A percentile compares a stretch with the other conserved stretches of the same genome.
Evolutionary conservation across 768 basidiomycete species (phyloP).

Genomic region (Phlegmacium glaucopus): DNA sequence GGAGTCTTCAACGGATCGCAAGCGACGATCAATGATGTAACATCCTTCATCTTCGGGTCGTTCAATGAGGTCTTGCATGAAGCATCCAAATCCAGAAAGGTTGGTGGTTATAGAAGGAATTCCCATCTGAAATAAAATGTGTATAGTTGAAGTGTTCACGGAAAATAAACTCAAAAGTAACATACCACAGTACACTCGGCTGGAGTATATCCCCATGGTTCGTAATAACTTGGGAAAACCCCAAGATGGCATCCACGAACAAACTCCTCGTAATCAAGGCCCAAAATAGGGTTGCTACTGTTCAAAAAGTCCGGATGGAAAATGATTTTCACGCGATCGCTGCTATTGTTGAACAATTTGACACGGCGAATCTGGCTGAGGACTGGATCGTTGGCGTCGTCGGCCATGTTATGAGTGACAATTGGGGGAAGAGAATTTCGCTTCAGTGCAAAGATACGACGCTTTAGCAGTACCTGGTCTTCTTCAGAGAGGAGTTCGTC

Average conservation of each 20-base stretch:
- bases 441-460: conserved; percentile 94
- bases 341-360: conserved; percentile 83
- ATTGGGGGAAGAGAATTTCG: conserved; percentile 93
- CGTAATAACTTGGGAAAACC: conserved; percentile 97
- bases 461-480: conserved; percentile 92
- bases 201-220: conserved; percentile 96
- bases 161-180: conserved; percentile 11
- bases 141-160: background rate
- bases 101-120: conserved; percentile 98
- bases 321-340: conserved; percentile 93
- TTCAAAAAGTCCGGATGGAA: conserved; percentile 99
- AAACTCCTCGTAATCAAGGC: conserved; percentile 98
- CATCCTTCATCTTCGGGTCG: conserved; percentile 92
- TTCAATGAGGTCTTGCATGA: conserved; percentile 98
- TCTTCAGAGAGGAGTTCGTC: conserved; percentile 81
- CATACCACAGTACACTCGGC: conserved; percentile 97
- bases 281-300: conserved; percentile 95
- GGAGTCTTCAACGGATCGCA: conserved; percentile 87
- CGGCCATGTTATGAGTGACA: conserved; percentile 98
- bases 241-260: conserved; percentile 97
- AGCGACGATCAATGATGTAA: conserved; percentile 93
- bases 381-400: conserved; percentile 90
- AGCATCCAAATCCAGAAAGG: conserved; percentile 95
- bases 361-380: conserved; percentile 93
- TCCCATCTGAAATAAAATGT: conserved; percentile 70